These are phyloP conservation scores for Lasiosphaeria ovina DNA, from an alignment of 495 filamentous ascomycete species.

Conservation along the genomic window DNA sequence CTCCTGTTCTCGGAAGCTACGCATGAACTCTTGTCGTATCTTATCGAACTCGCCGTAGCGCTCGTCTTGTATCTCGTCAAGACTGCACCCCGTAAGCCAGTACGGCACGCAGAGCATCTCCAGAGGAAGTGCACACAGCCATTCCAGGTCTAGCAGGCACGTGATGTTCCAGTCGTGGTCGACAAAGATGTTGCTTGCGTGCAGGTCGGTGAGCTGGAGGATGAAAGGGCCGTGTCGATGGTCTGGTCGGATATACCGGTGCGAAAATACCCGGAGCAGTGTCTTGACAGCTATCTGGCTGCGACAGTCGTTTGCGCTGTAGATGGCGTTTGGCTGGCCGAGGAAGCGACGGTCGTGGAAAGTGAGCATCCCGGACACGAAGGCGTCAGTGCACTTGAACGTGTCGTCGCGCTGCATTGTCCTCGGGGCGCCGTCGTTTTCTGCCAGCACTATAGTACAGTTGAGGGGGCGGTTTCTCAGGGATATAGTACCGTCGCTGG, in stretches of 20 bases:
- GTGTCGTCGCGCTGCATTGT: slow-evolving; percentile 30
- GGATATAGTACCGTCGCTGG: slow-evolving; percentile 26
- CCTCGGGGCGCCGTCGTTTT: slow-evolving; percentile 34
- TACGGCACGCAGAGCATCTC: slow-evolving; percentile 31
- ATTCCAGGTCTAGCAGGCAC: slow-evolving; percentile 29
- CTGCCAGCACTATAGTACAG: slow-evolving; percentile 26
- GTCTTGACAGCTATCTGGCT: slow-evolving; percentile 28
- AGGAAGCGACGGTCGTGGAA: slow-evolving; percentile 33
- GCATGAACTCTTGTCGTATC: slow-evolving; percentile 19
- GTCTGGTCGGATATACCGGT: slow-evolving; percentile 23
- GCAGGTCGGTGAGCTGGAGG: slow-evolving; percentile 26
- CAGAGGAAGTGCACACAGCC: slow-evolving; percentile 27
- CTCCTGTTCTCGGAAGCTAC: too few species aligned
- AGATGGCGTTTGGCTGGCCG: slow-evolving; percentile 31
- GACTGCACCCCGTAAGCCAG: slow-evolving; percentile 30
- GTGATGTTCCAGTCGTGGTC: slow-evolving; percentile 34
- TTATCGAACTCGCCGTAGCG: slow-evolving; percentile 13
- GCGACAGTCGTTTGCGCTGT: slow-evolving; percentile 25
- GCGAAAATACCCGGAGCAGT: slow-evolving; percentile 28
- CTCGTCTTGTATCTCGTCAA: slow-evolving; percentile 21
- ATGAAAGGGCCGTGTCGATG: slow-evolving; percentile 22
- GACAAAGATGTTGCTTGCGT: slow-evolving; percentile 36
- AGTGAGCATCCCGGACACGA: slow-evolving; percentile 27
- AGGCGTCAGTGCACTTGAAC: slow-evolving; percentile 27
- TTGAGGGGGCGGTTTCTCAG: slow-evolving; percentile 37